Base-by-base conservation (phyloP, 2,329 filamentous ascomycete genomes). In the Aaosphaeria arxii region DNA sequence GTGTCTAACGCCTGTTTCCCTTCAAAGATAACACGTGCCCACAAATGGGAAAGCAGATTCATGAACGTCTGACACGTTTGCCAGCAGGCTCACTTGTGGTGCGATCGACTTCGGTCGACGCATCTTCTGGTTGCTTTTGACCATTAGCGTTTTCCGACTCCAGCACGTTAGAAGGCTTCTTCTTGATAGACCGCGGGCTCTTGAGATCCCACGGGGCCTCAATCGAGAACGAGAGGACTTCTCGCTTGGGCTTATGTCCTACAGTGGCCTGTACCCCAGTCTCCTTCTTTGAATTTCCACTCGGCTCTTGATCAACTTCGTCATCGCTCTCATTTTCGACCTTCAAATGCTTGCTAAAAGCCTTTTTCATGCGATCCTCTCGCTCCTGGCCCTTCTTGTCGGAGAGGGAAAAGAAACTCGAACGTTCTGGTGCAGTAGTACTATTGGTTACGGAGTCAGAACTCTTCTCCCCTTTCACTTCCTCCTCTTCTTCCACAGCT, bases 401-500 rank as follows among this genome's bases (percentile, higher is more conserved):
- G 6, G 58, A 62, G 2, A 57, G 17, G 9, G 56, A 59, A 48
- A 67, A 67, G 50, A 66, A 56, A 49, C 59, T 63, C 11, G 56
- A 48, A 3, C 57, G 52, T 35, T 53, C 51, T 11, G 49, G 31
- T 1, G 41, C 9, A 5, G 17, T 35, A 7, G 45, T 43, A 4
- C 33, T n/a, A 36, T 36, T 36, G 32, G 48, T 52, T 33, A 47
- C 45, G 3, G 51, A 50, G 5, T 42, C 46, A 24, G 17, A 24
- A 3, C 51, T 43, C 11, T 47, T 52, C 9, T 42, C 46, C 28
- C 48, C 44, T 46, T 53, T 54, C 13, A 49, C 43, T 35, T 58
- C 44, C 4, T 64, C 58, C 24, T 65, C 62, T 11, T 67, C 64
- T 30, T 77, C 77, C 40, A 75, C 70, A 1, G 72, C 74, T 66